These are phyloP conservation scores for Mycena metata DNA, from an alignment of 768 basidiomycete genomes.

Conservation along the genomic window DNA sequence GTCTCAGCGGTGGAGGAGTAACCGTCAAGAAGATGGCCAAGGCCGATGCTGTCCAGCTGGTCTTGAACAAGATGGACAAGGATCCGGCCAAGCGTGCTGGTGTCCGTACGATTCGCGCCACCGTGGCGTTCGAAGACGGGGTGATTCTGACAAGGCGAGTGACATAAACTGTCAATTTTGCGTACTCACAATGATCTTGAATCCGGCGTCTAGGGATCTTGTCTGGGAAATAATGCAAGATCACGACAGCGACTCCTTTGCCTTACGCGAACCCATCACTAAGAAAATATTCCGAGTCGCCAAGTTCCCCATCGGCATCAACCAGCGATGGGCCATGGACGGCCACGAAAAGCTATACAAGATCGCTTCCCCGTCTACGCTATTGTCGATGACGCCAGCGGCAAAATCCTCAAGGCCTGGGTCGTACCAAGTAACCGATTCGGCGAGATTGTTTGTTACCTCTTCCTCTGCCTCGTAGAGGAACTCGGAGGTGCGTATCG, in stretches of 20 bases:
- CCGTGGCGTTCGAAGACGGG: conserved; percentile 26
- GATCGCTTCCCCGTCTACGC: conserved; percentile 42
- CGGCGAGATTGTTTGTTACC: conserved; percentile 38
- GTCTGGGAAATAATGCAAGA: conserved; percentile 27
- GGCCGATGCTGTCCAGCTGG: conserved; percentile 27
- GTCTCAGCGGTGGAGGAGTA: conserved; percentile 25
- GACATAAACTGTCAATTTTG: not conserved
- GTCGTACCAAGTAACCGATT: conserved; percentile 48
- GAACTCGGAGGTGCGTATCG: conserved; percentile 36
- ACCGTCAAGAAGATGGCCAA: conserved; percentile 27
- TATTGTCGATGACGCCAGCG: conserved; percentile 39
- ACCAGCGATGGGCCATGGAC: conserved; percentile 49
- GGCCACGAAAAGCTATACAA: conserved; percentile 52
- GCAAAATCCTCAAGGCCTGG: conserved; percentile 39
- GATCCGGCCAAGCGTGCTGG: conserved; percentile 34
- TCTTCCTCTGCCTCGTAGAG: conserved; percentile 42
- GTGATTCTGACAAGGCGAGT: conserved; percentile 25
- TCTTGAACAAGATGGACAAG: conserved; percentile 35
- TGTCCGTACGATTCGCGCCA: conserved; percentile 33
- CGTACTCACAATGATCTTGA: not conserved
- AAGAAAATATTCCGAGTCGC: conserved; percentile 40
- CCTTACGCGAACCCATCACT: conserved; percentile 24
- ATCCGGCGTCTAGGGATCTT: not conserved
- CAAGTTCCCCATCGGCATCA: conserved; percentile 43
- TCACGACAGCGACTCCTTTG: conserved; percentile 22